Evolutionary conservation across 2,329 filamentous ascomycete species (phyloP), one percentile per base, ranked within the genome.

Genomic region (Amphichorda felina): DNA sequence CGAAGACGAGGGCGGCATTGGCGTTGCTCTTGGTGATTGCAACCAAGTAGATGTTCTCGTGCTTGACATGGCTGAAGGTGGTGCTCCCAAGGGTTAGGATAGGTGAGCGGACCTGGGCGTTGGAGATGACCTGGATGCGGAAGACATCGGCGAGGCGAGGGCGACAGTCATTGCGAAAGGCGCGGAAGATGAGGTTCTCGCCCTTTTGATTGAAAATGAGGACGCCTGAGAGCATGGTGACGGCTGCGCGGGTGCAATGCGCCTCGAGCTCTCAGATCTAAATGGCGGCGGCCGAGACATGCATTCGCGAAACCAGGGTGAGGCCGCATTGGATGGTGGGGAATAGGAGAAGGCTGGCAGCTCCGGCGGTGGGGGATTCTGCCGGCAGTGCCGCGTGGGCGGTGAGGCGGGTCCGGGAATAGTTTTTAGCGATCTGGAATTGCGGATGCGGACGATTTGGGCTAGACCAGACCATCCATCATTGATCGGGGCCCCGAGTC

Each of bases 121-220:
- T 98, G 50, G 87, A 94, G 59, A 98, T 96, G 64, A 98, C 89
- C 57, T 98, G 91, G 60, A 98, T 98, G 61, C 91, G 88, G 64
- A 98, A 98, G 65, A 98, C 89, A 57, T 98, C 91, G 64, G 91
- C 91, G 45, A 98, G 82, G 36, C 91, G 86, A 37, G 91, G 91
- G 38, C 93, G 86, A 64, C 91, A 96, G 66, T 98, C 93, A 59
- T 94, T 94, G 54, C 91, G 87, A 64, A 98, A 98, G 51, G 91
- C 87, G 55, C 91, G 86, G 68, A 98, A 95, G 61, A 98, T 98
- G 55, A 98, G 84, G 63, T 98, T 95, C 68, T 98, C 91, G 64
- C 91, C 91, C 66, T 98, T 98, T 61, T 98, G 91, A 50, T 98
- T 98, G 73, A 98, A 98, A 48, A 98, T 80, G 47, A 98, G 78